Evolutionary conservation across 805 yeast species (phyloP).

Genomic region (Yamadazyma phyllophila): DNA sequence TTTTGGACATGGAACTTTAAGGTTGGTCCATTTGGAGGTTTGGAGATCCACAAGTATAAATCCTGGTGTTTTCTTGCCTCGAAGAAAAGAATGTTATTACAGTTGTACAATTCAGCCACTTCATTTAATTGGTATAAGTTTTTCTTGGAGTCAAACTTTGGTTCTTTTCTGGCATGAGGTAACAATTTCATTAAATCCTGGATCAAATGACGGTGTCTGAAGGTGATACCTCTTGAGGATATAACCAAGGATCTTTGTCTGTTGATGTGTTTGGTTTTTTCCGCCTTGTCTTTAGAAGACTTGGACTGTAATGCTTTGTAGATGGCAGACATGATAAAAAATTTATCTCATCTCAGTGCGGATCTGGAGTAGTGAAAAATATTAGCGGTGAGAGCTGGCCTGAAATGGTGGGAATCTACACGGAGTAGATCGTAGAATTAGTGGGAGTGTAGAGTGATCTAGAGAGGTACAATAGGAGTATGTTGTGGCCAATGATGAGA

Average conservation of each 20-base stretch:
- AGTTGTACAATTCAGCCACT: slow-evolving; percentile 94
- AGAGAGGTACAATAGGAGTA: too few species aligned
- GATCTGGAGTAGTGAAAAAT: neutral
- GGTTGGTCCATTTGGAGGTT: slow-evolving; percentile 98
- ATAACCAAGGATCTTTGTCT: slow-evolving; percentile 86
- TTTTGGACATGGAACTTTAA: slow-evolving; percentile 91
- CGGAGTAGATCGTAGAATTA: too few species aligned
- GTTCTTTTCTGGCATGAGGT: slow-evolving; percentile 96
- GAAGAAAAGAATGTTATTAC: slow-evolving; percentile 90
- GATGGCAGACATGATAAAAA: slow-evolving; percentile 39
- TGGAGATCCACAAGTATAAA: slow-evolving; percentile 89
- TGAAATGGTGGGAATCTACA: too few species aligned
- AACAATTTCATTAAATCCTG: slow-evolving; percentile 72
- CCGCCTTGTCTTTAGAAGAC: slow-evolving; percentile 47
- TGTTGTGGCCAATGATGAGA: too few species aligned
- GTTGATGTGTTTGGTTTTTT: slow-evolving; percentile 61
- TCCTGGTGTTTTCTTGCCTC: slow-evolving; percentile 97
- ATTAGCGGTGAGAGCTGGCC: neutral
- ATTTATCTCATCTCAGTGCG: slow-evolving; percentile 15
- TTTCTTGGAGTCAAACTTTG: slow-evolving; percentile 91
- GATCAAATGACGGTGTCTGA: slow-evolving; percentile 91
- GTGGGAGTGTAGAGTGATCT: too few species aligned
- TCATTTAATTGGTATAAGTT: slow-evolving; percentile 87
- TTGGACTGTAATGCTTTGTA: slow-evolving; percentile 45
- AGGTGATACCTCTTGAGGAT: slow-evolving; percentile 93